A percentile compares a stretch with the other conserved stretches of the same genome.
Evolutionary conservation across 2,329 filamentous ascomycete genomes (phyloP).

Genomic region (Cladophialophora yegresii): DNA sequence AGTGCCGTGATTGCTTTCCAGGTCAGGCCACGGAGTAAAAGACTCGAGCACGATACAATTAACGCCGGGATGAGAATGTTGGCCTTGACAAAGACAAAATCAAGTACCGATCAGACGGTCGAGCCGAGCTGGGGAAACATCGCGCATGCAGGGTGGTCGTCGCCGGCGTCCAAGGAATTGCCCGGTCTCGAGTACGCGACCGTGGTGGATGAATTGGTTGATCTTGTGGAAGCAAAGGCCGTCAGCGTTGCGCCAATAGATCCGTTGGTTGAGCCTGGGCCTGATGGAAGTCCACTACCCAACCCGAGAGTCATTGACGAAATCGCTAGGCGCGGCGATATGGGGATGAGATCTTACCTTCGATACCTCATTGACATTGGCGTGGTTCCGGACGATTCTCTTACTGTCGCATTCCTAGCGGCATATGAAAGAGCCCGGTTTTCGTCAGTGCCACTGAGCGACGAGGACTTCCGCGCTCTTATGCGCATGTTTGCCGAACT

Average conservation of each 20-base stretch:
- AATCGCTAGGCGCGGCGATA: slow-evolving; percentile 68
- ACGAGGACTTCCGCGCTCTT: slow-evolving; percentile 70
- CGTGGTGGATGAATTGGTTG: slow-evolving; percentile 80
- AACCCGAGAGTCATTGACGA: slow-evolving; percentile 63
- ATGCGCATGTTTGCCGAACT: slow-evolving; percentile 85
- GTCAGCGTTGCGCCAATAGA: slow-evolving; percentile 75
- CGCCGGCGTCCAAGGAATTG: slow-evolving; percentile 72
- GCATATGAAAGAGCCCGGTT: slow-evolving; percentile 86
- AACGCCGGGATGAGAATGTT: slow-evolving; percentile 28
- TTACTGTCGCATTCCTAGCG: slow-evolving; percentile 64
- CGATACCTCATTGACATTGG: slow-evolving; percentile 67
- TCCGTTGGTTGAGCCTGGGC: slow-evolving; percentile 48
- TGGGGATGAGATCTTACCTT: slow-evolving; percentile 80
- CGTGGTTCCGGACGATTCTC: slow-evolving; percentile 58
- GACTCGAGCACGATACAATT: slow-evolving; percentile 43
- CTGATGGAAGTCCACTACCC: slow-evolving; percentile 36
- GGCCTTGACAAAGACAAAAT: slow-evolving; percentile 31
- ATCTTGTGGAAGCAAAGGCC: slow-evolving; percentile 88
- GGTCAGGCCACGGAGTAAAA: slow-evolving; percentile 66
- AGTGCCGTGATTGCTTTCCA: slow-evolving; percentile 82
- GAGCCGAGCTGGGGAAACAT: slow-evolving; percentile 76
- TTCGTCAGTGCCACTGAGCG: slow-evolving; percentile 67
- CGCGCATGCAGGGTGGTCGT: slow-evolving; percentile 84
- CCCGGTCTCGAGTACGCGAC: slow-evolving; percentile 79
- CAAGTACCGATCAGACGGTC: slow-evolving; percentile 21